Evolutionary conservation across 2,329 filamentous ascomycete species (phyloP).

Genomic region (Rutstroemia sp.): DNA sequence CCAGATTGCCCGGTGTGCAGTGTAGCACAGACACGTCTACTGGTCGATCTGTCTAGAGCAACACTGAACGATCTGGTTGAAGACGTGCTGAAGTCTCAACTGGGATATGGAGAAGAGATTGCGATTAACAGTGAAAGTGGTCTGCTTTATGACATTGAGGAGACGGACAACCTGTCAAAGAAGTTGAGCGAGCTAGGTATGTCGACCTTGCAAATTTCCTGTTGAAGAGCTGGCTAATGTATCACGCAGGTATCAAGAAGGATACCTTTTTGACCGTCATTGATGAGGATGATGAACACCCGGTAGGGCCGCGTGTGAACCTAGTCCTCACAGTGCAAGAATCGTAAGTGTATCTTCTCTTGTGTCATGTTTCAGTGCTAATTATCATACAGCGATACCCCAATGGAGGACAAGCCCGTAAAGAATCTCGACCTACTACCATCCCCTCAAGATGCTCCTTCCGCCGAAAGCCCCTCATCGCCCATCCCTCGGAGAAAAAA

Average conservation of each 20-base stretch:
- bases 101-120: conserved; percentile 78
- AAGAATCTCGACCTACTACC: conserved; percentile 30
- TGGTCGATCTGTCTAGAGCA: conserved; percentile 61
- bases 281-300: conserved; percentile 68
- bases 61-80: conserved; percentile 77
- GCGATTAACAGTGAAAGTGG: conserved; percentile 67
- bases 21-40: conserved; percentile 58
- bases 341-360: conserved; percentile 38
- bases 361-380: not conserved
- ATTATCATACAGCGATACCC: conserved; percentile 5
- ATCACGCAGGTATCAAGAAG: conserved; percentile 50
- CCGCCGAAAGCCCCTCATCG: conserved; percentile 10
- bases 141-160: conserved; percentile 82
- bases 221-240: not conserved
- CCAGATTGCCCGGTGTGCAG: conserved; percentile 79
- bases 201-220: conserved; percentile 10
- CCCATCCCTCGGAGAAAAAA: conserved; percentile 25
- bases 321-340: conserved; percentile 65
- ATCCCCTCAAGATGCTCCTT: conserved; percentile 17
- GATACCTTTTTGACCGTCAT: conserved; percentile 75
- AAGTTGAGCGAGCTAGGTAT: conserved; percentile 69
- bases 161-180: conserved; percentile 77
- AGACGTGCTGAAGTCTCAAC: conserved; percentile 57
- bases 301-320: conserved; percentile 73
- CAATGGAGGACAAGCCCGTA: conserved; percentile 46